Evolutionary conservation across 148 eudicot genomes (phyloP), one percentile per base, ranked within the genome.

Genomic region (Heliamphora exappendiculata): DNA sequence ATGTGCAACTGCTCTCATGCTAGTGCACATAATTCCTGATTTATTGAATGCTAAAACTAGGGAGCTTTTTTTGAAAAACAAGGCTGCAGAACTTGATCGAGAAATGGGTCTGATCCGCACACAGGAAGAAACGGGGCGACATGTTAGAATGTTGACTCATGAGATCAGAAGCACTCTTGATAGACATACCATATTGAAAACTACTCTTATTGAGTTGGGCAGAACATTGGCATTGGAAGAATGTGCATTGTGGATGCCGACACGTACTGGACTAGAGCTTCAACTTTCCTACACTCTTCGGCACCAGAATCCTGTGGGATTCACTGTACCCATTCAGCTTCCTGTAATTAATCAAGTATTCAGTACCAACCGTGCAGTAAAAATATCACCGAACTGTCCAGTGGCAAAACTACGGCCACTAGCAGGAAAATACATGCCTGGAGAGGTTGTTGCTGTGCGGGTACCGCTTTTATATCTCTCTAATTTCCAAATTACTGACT

Each of bases 211-310:
- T 72, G 98, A 94, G 89, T 81, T 94, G 73, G 98, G 98, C 70
- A 88, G 97, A 84, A 94, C 96, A 50, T 82, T 94, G 81, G 97
- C 86, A 29, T 66, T 94, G 79, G 98, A 90, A 79, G 98, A 94
- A 82, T 94, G 98, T 83, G 98, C 98, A 3, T 75, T 94, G 51
- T 94, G 98, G 98, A 94, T 92, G 97, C 98, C 98, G 33, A 89
- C 97, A 0, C 91, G 96, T 67, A 82, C 86, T 41, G 98, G 98
- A 20, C 74, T 92, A 62, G 97, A 92, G 79, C 92, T 94, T 70
- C 96, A 94, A 44, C 93, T 94, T 73, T 85, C 98, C 14, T 90
- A 94, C 80, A 92, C 97, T 34, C 96, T 94, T n/a, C 89, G 88
- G 41, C 93, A 94, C 60, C 96, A 89, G 81, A 89, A 88, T 67